Evolutionary conservation across 306 rosid species (phyloP).

Genomic region (Coriaria nepalensis): DNA sequence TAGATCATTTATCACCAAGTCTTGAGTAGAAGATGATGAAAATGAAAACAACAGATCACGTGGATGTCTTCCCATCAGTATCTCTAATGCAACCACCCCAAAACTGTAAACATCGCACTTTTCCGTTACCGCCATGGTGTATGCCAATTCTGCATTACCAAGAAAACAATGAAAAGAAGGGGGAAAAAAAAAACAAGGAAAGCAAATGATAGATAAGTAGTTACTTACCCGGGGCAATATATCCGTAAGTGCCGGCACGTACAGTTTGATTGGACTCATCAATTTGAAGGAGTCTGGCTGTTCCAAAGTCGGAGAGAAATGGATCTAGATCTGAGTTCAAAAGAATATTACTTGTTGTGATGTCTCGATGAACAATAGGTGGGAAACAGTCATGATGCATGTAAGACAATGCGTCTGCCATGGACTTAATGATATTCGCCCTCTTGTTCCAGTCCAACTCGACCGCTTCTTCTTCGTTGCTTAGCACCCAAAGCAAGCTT

Average conservation of each 20-base stretch:
- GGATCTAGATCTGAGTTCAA: slow-evolving; percentile 11
- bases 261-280: slow-evolving; percentile 9
- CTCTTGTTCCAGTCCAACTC: slow-evolving; percentile 20
- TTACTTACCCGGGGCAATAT: slow-evolving; percentile 13
- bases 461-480: slow-evolving; percentile 12
- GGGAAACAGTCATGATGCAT: slow-evolving; percentile 19
- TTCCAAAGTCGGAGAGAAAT: slow-evolving; percentile 19
- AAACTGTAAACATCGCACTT: slow-evolving; percentile 7
- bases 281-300: slow-evolving; percentile 12
- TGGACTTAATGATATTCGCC: slow-evolving; percentile 6
- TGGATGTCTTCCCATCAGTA: slow-evolving; percentile 23
- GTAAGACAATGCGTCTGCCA: slow-evolving; percentile 19
- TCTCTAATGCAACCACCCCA: slow-evolving; percentile 20
- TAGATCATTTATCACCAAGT: slow-evolving; percentile 8
- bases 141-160: slow-evolving; percentile 7
- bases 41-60: slow-evolving; percentile 5
- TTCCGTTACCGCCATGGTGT: slow-evolving; percentile 9
- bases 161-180: background rate
- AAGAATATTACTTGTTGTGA: slow-evolving; percentile 17
- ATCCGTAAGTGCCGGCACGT: slow-evolving; percentile 13
- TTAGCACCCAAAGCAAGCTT: slow-evolving; percentile 15
- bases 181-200: no score
- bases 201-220: background rate
- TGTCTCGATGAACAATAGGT: slow-evolving; percentile 18
- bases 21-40: background rate